Conservation (phyloP, 768 basidiomycete species). For the Boletus pseudopeckii region DNA sequence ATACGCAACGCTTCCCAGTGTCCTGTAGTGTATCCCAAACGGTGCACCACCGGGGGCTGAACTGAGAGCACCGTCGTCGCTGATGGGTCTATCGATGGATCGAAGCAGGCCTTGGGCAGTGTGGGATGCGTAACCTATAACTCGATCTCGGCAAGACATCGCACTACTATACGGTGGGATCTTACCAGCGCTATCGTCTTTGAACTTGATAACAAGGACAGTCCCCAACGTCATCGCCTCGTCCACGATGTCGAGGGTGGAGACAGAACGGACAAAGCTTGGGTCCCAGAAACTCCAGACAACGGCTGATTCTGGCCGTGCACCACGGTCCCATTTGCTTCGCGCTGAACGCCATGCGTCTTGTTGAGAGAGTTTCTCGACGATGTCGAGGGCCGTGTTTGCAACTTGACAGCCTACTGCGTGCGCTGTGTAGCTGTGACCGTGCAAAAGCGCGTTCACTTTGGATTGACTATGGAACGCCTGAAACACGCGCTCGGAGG, state of each 20-base stretch:
- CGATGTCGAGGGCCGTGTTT: conserved; percentile 65
- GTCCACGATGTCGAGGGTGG: conserved; percentile 50
- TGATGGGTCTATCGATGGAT: conserved; percentile 39
- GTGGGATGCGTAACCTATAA: conserved; percentile 54
- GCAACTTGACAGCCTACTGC: conserved; percentile 92
- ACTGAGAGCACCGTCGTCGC: conserved; percentile 30
- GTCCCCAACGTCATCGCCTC: conserved; percentile 87
- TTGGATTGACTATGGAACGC: conserved; percentile 76
- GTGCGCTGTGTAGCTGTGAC: conserved; percentile 95
- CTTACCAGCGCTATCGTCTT: conserved; percentile 54
- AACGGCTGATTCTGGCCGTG: conserved; percentile 9
- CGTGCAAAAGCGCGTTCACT: conserved; percentile 84
- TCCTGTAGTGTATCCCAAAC: conserved; percentile 79
- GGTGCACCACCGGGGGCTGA: conserved; percentile 50
- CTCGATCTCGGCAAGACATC: not conserved
- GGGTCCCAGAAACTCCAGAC: conserved; percentile 92
- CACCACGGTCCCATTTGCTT: conserved; percentile 48
- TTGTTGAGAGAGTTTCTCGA: conserved; percentile 48
- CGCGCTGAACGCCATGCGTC: conserved; percentile 60
- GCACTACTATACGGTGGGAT: not conserved
- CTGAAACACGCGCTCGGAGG: conserved; percentile 73
- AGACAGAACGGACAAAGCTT: conserved; percentile 62
- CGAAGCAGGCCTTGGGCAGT: conserved; percentile 62
- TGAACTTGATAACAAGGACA: conserved; percentile 75
- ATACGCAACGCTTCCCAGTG: conserved; percentile 89